These are phyloP conservation scores for Secale cereale DNA, from an alignment of 176 grass and related monocot genomes.

Conservation along the genomic window DNA sequence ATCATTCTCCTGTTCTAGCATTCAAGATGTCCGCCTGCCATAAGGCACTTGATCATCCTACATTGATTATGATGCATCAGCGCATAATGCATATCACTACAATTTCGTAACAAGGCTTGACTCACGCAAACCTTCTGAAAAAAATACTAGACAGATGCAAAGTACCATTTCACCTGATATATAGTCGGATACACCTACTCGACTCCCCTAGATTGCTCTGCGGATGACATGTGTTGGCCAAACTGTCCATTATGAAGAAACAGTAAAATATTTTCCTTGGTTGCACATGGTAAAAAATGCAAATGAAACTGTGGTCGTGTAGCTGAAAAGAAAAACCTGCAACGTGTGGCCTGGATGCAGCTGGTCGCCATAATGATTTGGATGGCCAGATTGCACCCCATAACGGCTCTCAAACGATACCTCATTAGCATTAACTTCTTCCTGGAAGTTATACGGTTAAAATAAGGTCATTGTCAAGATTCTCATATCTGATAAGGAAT, in stretches of 20 bases:
- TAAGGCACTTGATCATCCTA: slow-evolving; percentile 75
- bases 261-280: slow-evolving; percentile 8
- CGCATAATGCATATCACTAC: not conserved
- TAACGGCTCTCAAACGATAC: slow-evolving; percentile 65
- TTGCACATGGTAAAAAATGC: not conserved
- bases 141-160: slow-evolving; percentile 4
- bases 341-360: slow-evolving; percentile 43
- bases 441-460: slow-evolving; percentile 38
- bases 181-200: slow-evolving; percentile 63
- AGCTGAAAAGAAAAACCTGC: slow-evolving; percentile 48
- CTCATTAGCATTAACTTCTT: slow-evolving; percentile 74
- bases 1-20: not conserved
- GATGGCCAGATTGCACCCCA: slow-evolving; percentile 44
- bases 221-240: slow-evolving; percentile 45
- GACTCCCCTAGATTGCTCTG: slow-evolving; percentile 45
- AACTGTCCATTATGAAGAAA: slow-evolving; percentile 54
- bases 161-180: slow-evolving; percentile 37
- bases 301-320: slow-evolving; percentile 9
- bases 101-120: not conserved
- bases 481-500: not conserved
- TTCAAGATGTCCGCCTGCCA: slow-evolving; percentile 49
- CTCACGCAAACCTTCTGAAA: not conserved
- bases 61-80: slow-evolving; percentile 18
- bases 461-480: slow-evolving; percentile 2
- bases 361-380: slow-evolving; percentile 55